phyloP scores from a whole-genome alignment of 305 asterid species.

The Fraxinus xanthoxyloides region DNA sequence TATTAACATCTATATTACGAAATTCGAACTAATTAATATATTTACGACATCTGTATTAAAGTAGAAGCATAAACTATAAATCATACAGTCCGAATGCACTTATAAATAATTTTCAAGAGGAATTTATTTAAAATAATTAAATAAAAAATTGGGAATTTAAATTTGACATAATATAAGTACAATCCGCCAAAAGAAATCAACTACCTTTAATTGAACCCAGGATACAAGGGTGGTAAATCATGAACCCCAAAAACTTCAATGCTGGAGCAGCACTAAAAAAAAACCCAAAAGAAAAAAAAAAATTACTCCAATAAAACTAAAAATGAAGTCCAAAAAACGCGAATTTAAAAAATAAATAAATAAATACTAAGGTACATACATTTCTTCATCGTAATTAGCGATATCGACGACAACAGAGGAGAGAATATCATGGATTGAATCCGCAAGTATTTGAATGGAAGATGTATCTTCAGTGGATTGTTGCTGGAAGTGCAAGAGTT shows the following conservation, averaged over 20 bases:
- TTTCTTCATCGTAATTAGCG: slow-evolving; percentile 52
- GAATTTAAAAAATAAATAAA: not conserved
- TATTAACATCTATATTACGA: not conserved
- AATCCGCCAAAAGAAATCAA: not conserved
- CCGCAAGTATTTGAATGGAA: slow-evolving; percentile 39
- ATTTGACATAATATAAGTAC: not conserved
- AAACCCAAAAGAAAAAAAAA: not conserved
- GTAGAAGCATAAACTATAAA: not conserved
- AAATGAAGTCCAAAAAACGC: not conserved
- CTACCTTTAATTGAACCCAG: slow-evolving; percentile 53
- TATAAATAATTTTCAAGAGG: not conserved
- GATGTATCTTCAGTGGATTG: slow-evolving; percentile 41
- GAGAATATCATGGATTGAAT: slow-evolving; percentile 40
- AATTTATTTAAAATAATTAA: not conserved
- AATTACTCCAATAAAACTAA: slow-evolving; percentile 2
- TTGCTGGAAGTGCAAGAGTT: slow-evolving; percentile 53
- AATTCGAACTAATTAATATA: not conserved
- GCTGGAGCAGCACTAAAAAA: slow-evolving; percentile 64
- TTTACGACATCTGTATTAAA: not conserved
- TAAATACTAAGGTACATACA: slow-evolving; percentile 24
- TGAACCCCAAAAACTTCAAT: slow-evolving; percentile 81
- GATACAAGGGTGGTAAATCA: slow-evolving; percentile 66
- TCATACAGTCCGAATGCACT: not conserved
- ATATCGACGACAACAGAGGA: slow-evolving; percentile 38
- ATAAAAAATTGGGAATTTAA: not conserved